Percentiles rank a stretch among this genome's conserved stretches.
These are phyloP conservation scores for Oxytropis ochrocephala DNA, from an alignment of 306 rosid genomes.

Conservation along the genomic window DNA sequence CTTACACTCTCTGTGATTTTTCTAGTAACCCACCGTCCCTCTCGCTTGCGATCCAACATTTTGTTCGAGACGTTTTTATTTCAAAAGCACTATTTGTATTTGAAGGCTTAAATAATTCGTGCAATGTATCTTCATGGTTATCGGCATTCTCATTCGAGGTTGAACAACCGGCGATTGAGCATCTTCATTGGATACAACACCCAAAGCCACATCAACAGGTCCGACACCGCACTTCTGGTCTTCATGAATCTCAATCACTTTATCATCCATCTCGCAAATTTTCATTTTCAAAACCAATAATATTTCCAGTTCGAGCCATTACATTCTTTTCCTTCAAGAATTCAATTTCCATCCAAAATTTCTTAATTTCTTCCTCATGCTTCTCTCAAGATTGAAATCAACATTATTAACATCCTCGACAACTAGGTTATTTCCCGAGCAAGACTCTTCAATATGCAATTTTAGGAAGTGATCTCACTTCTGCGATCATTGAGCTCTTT, in stretches of 20 bases:
- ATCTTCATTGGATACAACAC: constrained; percentile 32
- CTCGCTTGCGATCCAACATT: constrained; percentile 34
- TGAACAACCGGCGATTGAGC: constrained; percentile 34
- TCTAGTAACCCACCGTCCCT: constrained; percentile 28
- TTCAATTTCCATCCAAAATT: constrained; percentile 68
- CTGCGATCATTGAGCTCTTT: constrained; percentile 74
- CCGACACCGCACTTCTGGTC: constrained; percentile 44
- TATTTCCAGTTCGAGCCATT: constrained; percentile 32
- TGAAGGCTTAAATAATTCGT: constrained; percentile 28
- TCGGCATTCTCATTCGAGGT: constrained; percentile 29
- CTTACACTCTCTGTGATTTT: constrained; percentile 33
- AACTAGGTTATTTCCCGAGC: constrained; percentile 34
- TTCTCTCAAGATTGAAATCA: constrained; percentile 46
- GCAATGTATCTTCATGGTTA: constrained; percentile 38
- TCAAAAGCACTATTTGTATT: constrained; percentile 22
- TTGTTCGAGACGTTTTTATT: constrained; percentile 33
- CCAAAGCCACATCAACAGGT: constrained; percentile 31
- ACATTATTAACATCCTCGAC: constrained; percentile 38
- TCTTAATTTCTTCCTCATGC: constrained; percentile 78
- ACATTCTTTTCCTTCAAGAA: constrained; percentile 39
- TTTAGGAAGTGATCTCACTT: constrained; percentile 88
- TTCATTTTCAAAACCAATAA: constrained; percentile 37
- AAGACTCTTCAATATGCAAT: constrained; percentile 73
- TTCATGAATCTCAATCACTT: constrained; percentile 67
- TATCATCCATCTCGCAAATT: constrained; percentile 43